Conservation (phyloP, 1,284 basidiomycete species). For the Phaffia rhodozyma region DNA sequence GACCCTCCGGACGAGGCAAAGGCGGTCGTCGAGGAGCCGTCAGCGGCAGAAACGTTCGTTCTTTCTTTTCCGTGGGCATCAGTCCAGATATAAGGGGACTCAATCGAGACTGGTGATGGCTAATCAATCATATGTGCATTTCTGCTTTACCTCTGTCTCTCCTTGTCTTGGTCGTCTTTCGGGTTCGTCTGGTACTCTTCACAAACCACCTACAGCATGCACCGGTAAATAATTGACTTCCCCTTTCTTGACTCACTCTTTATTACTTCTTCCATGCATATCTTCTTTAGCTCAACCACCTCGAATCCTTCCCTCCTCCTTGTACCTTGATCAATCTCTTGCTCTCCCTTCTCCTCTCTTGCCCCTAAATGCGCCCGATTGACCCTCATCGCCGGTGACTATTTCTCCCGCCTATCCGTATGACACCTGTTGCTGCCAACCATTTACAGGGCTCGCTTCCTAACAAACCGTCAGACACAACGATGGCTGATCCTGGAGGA, state of each 20-base stretch:
- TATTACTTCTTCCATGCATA: background rate
- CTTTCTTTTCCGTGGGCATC: background rate
- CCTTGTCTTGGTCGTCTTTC: background rate
- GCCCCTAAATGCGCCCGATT: background rate
- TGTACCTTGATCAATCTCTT: background rate
- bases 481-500: no score
- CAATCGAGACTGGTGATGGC: background rate
- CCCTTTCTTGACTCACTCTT: background rate
- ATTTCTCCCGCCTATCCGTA: no score
- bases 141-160: no score
- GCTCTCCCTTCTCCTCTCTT: background rate
- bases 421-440: no score
- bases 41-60: constrained; percentile 1
- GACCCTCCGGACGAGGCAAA: background rate
- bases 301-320: background rate
- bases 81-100: no score
- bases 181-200: no score
- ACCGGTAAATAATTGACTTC: constrained; percentile 3
- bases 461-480: background rate
- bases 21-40: background rate
- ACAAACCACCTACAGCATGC: background rate
- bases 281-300: background rate
- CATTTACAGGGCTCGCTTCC: background rate
- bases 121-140: background rate
- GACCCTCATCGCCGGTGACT: background rate